A percentile compares a stretch with the other conserved stretches of the same genome.
Evolutionary conservation across 2,329 filamentous ascomycete species (phyloP).

Genomic region (Phyllosticta citrichinensis): DNA sequence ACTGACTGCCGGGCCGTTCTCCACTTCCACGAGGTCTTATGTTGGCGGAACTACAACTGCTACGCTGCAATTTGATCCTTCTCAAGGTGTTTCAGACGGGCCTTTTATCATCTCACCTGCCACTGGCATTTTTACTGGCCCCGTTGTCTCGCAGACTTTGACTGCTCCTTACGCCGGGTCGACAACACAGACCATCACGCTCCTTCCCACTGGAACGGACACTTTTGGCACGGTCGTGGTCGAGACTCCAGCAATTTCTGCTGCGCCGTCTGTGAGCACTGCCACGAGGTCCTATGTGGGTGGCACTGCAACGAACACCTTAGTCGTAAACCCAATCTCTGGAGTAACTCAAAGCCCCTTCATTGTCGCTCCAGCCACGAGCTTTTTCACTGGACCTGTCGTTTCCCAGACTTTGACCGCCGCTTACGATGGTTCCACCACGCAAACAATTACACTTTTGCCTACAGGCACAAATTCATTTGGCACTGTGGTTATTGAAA

Average conservation of each 20-base stretch:
- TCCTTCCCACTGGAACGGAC: background rate
- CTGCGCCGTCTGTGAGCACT: background rate
- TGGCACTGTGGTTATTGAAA: background rate
- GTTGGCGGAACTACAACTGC: background rate
- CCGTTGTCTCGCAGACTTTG: background rate
- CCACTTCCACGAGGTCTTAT: background rate
- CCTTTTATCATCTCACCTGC: background rate
- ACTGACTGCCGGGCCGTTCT: background rate
- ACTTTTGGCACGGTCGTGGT: background rate
- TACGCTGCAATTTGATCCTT: background rate
- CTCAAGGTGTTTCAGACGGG: too few species aligned
- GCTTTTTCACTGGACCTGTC: background rate
- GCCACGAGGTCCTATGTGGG: background rate
- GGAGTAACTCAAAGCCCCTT: too few species aligned
- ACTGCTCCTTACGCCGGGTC: background rate
- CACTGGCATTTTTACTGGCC: background rate
- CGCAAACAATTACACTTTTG: background rate
- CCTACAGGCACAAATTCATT: background rate
- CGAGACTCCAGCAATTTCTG: background rate
- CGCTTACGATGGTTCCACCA: background rate
- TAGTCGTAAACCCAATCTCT: background rate
- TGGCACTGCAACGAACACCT: background rate
- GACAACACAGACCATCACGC: background rate
- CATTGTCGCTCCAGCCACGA: too few species aligned
- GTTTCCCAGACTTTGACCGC: background rate